A percentile compares a stretch with the other conserved stretches of the same genome.
Conservation (phyloP, 2,329 filamentous ascomycete species). For the Dothiorella sarmentorum region DNA sequence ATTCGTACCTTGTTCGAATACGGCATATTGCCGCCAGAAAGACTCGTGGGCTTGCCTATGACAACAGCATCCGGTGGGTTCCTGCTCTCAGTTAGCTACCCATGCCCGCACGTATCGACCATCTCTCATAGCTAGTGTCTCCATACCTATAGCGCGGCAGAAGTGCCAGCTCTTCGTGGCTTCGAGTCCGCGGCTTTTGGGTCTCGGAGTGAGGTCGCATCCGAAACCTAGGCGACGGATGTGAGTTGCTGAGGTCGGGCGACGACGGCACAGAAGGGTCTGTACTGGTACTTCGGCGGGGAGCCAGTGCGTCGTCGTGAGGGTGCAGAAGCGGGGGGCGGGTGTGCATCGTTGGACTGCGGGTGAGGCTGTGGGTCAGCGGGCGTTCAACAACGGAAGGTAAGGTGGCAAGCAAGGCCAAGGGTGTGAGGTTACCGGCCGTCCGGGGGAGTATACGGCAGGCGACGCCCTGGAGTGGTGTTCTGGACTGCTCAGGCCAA, state of each 20-base stretch:
- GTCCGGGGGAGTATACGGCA: background rate
- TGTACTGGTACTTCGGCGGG: background rate
- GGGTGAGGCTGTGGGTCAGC: background rate
- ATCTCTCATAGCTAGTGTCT: background rate
- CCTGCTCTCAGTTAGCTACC: background rate
- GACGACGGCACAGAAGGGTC: background rate
- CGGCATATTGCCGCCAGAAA: background rate
- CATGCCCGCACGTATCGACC: background rate
- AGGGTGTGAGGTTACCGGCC: background rate
- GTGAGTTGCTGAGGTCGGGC: background rate
- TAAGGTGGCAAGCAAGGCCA: background rate
- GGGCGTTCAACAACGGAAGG: background rate
- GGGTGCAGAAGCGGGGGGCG: background rate
- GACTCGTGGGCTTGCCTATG: background rate
- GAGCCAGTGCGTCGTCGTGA: background rate
- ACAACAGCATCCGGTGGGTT: background rate
- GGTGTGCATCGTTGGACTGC: conserved; percentile 5
- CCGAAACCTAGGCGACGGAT: background rate
- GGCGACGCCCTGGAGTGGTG: background rate
- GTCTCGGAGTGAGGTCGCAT: background rate
- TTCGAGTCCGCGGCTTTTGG: background rate
- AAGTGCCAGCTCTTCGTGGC: background rate
- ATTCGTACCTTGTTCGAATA: background rate
- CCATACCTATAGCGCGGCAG: background rate
- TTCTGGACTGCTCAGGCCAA: background rate